Evolutionary conservation across 768 basidiomycete species (phyloP), one percentile per base, ranked within the genome.

Genomic region (Suillus paluster): DNA sequence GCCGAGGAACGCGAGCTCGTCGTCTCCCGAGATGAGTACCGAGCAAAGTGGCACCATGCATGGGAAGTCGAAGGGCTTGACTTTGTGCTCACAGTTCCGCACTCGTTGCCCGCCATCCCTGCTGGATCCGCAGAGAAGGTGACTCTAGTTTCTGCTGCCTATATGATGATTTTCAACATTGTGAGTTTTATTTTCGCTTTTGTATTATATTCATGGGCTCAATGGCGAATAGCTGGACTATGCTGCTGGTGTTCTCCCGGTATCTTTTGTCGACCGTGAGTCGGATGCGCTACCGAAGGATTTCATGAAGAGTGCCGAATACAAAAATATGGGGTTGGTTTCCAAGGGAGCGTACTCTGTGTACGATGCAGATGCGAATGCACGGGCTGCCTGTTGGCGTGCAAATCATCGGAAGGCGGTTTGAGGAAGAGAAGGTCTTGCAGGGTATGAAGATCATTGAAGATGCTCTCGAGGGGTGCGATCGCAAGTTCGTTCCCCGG

Each of bases 361-460:
- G 2, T 92, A 91, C 57, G 81, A 90, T 55, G 80, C 84, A 1
- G 75, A 83, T 15, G 79, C 81, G n/a, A 62, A 89, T 90, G 86
- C 81, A 86, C 60, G 89, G 89, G 8, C 75, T 90, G 5, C 89
- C 90, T 0, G 69, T 91, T 2, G 87, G 88, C 2, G 83, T 90
- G 12, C 89, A 91, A 69, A 72, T 91, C 36, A 80, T 85, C 1
- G 88, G 88, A 2, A 75, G 81, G 49, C 76, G 85, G 45, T 79
- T 89, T 44, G 86, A 90, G 70, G 91, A 92, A 73, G 91, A 92
- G 73, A 86, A 86, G 68, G 89, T 89, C 3, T 64, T 91, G 8
- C 84, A 86, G 67, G 88, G 84, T 2, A 90, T 90, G 85, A 83
- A 84, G 66, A 78, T 90, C 7, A 76, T 89, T 53, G 77, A 85